Percentiles rank a stretch among this genome's conserved stretches.
phyloP scores from a whole-genome alignment of 1,139 yeast genomes.

The Taphrina deformans region DNA sequence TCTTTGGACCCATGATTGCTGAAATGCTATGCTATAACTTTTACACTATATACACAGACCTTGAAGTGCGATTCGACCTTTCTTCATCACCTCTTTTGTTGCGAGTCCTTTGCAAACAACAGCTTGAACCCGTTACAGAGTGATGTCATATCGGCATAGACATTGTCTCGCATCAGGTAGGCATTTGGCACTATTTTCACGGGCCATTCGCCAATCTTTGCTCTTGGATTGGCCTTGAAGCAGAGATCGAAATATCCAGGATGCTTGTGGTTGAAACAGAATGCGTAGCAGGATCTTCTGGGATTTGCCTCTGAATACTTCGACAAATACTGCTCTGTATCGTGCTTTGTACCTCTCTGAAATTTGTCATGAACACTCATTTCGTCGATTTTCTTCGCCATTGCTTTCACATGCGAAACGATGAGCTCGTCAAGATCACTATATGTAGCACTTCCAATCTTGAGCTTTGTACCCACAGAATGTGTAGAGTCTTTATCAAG shows the following conservation, averaged over 20 bases:
- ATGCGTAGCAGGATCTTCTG: slow-evolving; percentile 83
- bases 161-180: slow-evolving; percentile 60
- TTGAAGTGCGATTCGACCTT: background rate
- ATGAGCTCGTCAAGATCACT: slow-evolving; percentile 91
- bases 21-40: slow-evolving; percentile 5
- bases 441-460: slow-evolving; percentile 61
- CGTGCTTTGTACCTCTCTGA: slow-evolving; percentile 75
- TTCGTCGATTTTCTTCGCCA: slow-evolving; percentile 79
- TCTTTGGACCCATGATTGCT: too few species aligned
- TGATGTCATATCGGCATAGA: slow-evolving; percentile 81
- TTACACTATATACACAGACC: background rate
- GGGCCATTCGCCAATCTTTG: slow-evolving; percentile 82
- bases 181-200: slow-evolving; percentile 88
- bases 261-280: slow-evolving; percentile 83
- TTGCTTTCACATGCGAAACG: slow-evolving; percentile 81
- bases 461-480: slow-evolving; percentile 61
- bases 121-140: slow-evolving; percentile 93
- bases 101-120: slow-evolving; percentile 41
- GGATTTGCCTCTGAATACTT: slow-evolving; percentile 91
- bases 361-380: slow-evolving; percentile 86
- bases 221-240: slow-evolving; percentile 72
- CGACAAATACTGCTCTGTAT: slow-evolving; percentile 74
- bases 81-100: background rate
- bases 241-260: slow-evolving; percentile 90
- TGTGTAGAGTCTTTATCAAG: slow-evolving; percentile 63